Percentiles rank a stretch among this genome's conserved stretches.
phyloP scores from a whole-genome alignment of 768 basidiomycete genomes.

The Pholiota molesta region DNA sequence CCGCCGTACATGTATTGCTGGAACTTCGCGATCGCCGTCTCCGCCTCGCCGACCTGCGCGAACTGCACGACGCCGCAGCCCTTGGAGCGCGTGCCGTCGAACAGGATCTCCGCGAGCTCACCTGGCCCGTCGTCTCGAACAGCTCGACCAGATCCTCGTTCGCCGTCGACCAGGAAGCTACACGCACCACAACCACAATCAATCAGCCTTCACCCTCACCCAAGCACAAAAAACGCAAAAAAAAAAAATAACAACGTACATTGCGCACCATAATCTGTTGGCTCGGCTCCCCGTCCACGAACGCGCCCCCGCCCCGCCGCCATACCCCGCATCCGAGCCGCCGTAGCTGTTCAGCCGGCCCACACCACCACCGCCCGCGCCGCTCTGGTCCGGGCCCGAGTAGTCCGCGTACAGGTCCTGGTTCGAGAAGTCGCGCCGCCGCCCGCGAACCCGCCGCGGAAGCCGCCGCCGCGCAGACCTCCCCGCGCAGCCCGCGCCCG shows the following conservation, averaged over 20 bases:
- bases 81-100: conserved; percentile 90
- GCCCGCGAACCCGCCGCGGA: conserved; percentile 53
- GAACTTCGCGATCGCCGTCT: conserved; percentile 97
- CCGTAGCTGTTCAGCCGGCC: conserved; percentile 42
- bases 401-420: conserved; percentile 93
- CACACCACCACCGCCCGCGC: conserved; percentile 32
- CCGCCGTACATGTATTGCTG: conserved; percentile 96
- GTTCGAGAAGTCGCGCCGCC: conserved; percentile 80
- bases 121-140: conserved; percentile 96
- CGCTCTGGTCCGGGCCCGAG: conserved; percentile 76
- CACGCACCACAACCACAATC: not conserved
- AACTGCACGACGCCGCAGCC: conserved; percentile 98
- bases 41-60: conserved; percentile 82
- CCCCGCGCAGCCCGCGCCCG: conserved; percentile 36
- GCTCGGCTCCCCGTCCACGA: conserved; percentile 77
- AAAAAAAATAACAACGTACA: conserved; percentile 59
- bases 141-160: conserved; percentile 98
- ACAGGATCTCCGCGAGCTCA: conserved; percentile 95
- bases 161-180: conserved; percentile 99
- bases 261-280: conserved; percentile 99
- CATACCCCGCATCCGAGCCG: conserved; percentile 34
- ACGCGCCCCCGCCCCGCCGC: conserved; percentile 32
- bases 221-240: not conserved
- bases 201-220: not conserved
- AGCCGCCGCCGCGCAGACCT: conserved; percentile 50